These are phyloP conservation scores for Cytospora piceae DNA, from an alignment of 2,329 filamentous ascomycete species.

Conservation along the genomic window DNA sequence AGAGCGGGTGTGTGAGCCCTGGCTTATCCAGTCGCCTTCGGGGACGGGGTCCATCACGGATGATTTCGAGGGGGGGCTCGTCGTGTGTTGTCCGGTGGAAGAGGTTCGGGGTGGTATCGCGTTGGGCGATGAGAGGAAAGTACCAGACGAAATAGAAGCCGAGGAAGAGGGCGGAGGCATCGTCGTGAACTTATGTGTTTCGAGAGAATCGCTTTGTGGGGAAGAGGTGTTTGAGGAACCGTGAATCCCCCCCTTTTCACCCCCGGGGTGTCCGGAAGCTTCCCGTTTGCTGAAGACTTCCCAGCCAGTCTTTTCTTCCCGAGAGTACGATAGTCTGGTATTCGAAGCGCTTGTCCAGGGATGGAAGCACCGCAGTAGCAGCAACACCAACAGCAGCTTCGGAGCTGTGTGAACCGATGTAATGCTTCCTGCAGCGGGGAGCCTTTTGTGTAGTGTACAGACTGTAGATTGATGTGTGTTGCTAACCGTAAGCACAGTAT, in stretches of 20 bases:
- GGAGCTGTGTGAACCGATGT: not conserved
- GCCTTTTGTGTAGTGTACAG: not conserved
- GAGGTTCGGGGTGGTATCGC: conserved; percentile 75
- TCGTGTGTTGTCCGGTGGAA: conserved; percentile 56
- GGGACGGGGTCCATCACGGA: conserved; percentile 57
- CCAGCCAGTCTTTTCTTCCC: not conserved
- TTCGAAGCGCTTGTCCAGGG: not conserved
- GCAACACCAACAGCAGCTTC: not conserved
- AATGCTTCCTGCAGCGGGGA: not conserved
- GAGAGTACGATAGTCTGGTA: not conserved
- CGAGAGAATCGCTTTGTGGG: not conserved
- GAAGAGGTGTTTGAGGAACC: not conserved
- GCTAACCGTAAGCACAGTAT: not conserved
- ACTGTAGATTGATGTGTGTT: not conserved
- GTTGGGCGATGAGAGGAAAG: conserved; percentile 59
- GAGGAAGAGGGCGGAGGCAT: conserved; percentile 34
- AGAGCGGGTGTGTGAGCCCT: conserved; percentile 40
- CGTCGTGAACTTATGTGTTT: not conserved
- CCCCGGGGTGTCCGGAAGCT: not conserved
- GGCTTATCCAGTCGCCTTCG: conserved; percentile 64
- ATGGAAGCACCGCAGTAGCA: not conserved
- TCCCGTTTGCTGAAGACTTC: not conserved
- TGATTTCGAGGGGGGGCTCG: conserved; percentile 32
- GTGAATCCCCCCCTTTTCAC: not conserved
- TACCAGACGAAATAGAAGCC: conserved; percentile 27